Percentiles rank a stretch among this genome's conserved stretches.
phyloP scores from a whole-genome alignment of 2,329 filamentous ascomycete genomes.

The Claviceps maximensis region DNA sequence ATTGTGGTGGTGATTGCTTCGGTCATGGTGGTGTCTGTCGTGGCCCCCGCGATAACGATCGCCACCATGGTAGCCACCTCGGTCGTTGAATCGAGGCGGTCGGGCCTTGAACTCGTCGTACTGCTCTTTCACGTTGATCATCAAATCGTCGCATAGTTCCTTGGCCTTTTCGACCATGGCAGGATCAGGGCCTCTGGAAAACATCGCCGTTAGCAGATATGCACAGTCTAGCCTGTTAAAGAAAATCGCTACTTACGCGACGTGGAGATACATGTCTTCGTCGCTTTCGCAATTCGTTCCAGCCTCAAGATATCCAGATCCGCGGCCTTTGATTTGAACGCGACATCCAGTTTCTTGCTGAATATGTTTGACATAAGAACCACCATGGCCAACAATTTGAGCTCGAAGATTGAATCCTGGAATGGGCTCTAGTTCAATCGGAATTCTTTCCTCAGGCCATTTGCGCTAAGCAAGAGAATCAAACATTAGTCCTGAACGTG shows the following conservation, averaged over 20 bases:
- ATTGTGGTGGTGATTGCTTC: constrained; percentile 17
- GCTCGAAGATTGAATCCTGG: constrained; percentile 92
- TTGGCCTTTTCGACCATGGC: constrained; percentile 78
- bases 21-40: constrained; percentile 16
- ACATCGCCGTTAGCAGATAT: constrained; percentile 2
- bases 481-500: background rate
- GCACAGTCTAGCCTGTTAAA: background rate
- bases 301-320: constrained; percentile 85
- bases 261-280: constrained; percentile 92
- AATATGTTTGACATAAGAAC: constrained; percentile 95
- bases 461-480: constrained; percentile 55
- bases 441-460: constrained; percentile 96
- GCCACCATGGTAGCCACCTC: constrained; percentile 18
- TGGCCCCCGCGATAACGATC: constrained; percentile 19
- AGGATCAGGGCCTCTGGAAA: constrained; percentile 64
- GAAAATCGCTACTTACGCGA: constrained; percentile 62
- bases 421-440: constrained; percentile 79
- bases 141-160: constrained; percentile 75
- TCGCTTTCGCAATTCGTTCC: constrained; percentile 84
- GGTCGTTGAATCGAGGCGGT: constrained; percentile 51
- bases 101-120: constrained; percentile 86
- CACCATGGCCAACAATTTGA: constrained; percentile 88
- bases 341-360: constrained; percentile 90
- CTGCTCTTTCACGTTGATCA: constrained; percentile 74
- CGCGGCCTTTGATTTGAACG: constrained; percentile 95